These are phyloP conservation scores for Colletotrichum agaves DNA, from an alignment of 2,329 filamentous ascomycete species.

Conservation along the genomic window DNA sequence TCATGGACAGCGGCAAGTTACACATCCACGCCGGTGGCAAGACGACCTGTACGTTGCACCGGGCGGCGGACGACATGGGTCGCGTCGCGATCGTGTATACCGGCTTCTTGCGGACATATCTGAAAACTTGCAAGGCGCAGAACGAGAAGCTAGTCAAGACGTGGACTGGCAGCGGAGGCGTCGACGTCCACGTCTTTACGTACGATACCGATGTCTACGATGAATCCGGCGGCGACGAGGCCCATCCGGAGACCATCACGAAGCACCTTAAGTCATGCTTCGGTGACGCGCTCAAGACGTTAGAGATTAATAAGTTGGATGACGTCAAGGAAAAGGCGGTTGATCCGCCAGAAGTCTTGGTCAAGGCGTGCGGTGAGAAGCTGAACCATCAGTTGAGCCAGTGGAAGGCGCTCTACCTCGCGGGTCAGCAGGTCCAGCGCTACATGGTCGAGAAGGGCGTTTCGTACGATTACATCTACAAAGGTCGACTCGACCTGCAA, in stretches of 20 bases:
- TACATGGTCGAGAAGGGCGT: constrained; percentile 42
- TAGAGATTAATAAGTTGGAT: constrained; percentile 30
- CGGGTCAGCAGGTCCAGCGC: constrained; percentile 47
- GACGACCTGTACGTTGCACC: constrained; percentile 35
- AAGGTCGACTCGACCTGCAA: constrained; percentile 34
- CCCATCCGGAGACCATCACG: constrained; percentile 29
- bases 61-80: constrained; percentile 37
- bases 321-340: constrained; percentile 33
- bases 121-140: constrained; percentile 38
- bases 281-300: constrained; percentile 37
- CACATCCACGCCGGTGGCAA: constrained; percentile 36
- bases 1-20: constrained; percentile 38
- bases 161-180: constrained; percentile 38
- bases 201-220: constrained; percentile 39
- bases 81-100: constrained; percentile 39
- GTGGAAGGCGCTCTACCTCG: constrained; percentile 42
- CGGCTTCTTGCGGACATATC: constrained; percentile 39
- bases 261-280: constrained; percentile 38
- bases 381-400: constrained; percentile 39
- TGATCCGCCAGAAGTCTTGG: constrained; percentile 28
- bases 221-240: constrained; percentile 23
- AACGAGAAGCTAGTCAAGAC: constrained; percentile 38
- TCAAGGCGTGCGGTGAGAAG: constrained; percentile 30
- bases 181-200: constrained; percentile 39
- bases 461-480: constrained; percentile 37